Evolutionary conservation across 2,329 filamentous ascomycete genomes (phyloP).

Genomic region (Claviceps arundinis): DNA sequence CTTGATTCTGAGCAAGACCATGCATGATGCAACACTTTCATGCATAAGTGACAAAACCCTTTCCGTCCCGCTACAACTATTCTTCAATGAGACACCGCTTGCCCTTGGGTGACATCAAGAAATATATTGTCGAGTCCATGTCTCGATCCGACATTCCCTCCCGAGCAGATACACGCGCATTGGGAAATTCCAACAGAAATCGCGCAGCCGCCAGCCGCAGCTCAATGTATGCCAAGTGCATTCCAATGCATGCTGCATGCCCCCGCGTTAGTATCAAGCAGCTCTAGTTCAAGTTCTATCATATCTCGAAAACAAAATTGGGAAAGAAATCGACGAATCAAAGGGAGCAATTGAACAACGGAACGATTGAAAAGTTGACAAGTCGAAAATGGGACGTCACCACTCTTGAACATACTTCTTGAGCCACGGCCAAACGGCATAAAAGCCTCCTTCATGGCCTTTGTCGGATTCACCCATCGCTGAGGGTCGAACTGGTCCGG

Average conservation of each 20-base stretch:
- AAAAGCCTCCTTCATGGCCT: conserved; percentile 32
- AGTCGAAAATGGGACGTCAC: not conserved
- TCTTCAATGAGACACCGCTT: conserved; percentile 19
- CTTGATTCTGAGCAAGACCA: no score
- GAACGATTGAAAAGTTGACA: no score
- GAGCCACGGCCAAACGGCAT: conserved; percentile 41
- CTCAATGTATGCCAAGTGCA: conserved; percentile 44
- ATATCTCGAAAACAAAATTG: no score
- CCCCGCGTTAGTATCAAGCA: not conserved
- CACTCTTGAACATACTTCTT: conserved; percentile 19
- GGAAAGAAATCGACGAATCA: no score
- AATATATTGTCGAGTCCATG: conserved; percentile 22
- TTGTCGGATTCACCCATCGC: conserved; percentile 13
- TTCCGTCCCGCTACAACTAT: not conserved
- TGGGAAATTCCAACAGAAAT: conserved; percentile 36
- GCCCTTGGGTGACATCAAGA: conserved; percentile 19
- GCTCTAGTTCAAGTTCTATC: no score
- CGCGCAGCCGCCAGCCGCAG: conserved; percentile 35
- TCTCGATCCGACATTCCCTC: conserved; percentile 23
- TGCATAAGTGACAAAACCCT: not conserved
- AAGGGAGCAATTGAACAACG: no score
- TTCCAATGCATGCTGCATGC: conserved; percentile 34
- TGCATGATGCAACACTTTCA: not conserved
- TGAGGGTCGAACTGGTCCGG: conserved; percentile 16
- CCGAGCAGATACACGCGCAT: conserved; percentile 15